Conservation (phyloP, 352 stramenopile genomes). For the Plasmopara muralis region DNA sequence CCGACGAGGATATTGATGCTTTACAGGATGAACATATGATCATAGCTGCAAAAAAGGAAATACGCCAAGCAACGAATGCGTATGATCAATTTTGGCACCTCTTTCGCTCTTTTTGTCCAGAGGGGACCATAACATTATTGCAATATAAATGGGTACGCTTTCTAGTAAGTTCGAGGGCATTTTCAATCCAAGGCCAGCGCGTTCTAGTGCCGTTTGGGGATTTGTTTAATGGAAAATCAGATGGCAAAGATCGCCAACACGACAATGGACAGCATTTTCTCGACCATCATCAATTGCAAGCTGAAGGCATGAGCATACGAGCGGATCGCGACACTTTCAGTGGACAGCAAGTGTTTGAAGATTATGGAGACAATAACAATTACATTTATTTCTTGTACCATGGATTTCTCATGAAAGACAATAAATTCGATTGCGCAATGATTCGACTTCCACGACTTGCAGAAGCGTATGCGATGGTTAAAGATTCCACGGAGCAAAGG, state of each 20-base stretch:
- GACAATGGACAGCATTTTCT: slow-evolving; percentile 55
- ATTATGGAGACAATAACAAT: slow-evolving; percentile 94
- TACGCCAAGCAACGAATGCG: no score
- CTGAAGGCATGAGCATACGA: slow-evolving; percentile 43
- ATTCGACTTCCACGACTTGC: slow-evolving; percentile 28
- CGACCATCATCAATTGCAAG: slow-evolving; percentile 42
- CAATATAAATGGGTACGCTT: slow-evolving; percentile 47
- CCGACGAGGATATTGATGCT: no score
- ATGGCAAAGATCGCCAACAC: slow-evolving; percentile 20
- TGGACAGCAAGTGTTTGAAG: slow-evolving; percentile 82
- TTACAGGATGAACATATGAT: no score
- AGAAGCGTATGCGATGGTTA: neutral
- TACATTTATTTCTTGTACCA: slow-evolving; percentile 85
- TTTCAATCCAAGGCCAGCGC: slow-evolving; percentile 67
- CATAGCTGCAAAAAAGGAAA: no score
- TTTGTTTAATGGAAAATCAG: slow-evolving; percentile 73
- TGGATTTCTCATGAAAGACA: slow-evolving; percentile 85
- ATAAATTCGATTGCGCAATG: slow-evolving; percentile 84
- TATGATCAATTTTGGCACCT: no score
- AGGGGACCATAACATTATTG: neutral
- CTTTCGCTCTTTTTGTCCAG: no score
- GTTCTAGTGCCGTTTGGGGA: slow-evolving; percentile 84
- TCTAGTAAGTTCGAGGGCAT: slow-evolving; percentile 66
- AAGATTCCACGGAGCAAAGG: neutral
- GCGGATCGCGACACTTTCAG: slow-evolving; percentile 44